Evolutionary conservation across 371 early-diverging fungal species (phyloP).

Genomic region (Rhizomucor pusillus): DNA sequence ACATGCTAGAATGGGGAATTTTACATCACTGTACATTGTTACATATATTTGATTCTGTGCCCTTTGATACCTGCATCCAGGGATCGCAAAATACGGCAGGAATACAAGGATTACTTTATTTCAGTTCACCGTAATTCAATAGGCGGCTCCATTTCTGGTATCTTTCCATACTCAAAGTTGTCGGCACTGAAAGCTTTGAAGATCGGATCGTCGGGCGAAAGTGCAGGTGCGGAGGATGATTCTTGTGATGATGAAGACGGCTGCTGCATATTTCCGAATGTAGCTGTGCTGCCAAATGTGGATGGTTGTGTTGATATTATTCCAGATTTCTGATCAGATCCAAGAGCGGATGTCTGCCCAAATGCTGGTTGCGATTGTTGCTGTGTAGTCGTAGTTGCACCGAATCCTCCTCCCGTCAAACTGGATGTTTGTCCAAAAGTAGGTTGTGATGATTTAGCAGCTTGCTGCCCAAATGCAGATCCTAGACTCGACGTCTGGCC

Average conservation of each 20-base stretch:
- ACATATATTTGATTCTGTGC: too few relatives aligned
- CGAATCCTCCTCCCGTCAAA: not conserved
- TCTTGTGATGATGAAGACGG: not conserved
- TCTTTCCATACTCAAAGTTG: not conserved
- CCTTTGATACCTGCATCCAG: too few relatives aligned
- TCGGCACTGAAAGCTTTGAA: not conserved
- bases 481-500: not conserved
- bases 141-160: not conserved
- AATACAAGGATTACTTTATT: too few relatives aligned
- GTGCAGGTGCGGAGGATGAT: not conserved
- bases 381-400: not conserved
- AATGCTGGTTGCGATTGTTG: not conserved
- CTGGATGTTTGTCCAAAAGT: constrained; percentile 1
- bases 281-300: not conserved
- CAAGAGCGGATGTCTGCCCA: not conserved
- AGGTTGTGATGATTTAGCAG: too few relatives aligned
- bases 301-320: not conserved
- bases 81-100: too few relatives aligned
- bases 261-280: not conserved
- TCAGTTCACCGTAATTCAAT: not conserved
- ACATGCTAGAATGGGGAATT: too few relatives aligned
- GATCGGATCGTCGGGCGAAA: not conserved
- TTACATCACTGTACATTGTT: too few relatives aligned
- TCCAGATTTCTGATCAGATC: not conserved
- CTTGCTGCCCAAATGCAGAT: not conserved